These are phyloP conservation scores for Amorphotheca resinae DNA, from an alignment of 495 filamentous ascomycete genomes.

Conservation along the genomic window DNA sequence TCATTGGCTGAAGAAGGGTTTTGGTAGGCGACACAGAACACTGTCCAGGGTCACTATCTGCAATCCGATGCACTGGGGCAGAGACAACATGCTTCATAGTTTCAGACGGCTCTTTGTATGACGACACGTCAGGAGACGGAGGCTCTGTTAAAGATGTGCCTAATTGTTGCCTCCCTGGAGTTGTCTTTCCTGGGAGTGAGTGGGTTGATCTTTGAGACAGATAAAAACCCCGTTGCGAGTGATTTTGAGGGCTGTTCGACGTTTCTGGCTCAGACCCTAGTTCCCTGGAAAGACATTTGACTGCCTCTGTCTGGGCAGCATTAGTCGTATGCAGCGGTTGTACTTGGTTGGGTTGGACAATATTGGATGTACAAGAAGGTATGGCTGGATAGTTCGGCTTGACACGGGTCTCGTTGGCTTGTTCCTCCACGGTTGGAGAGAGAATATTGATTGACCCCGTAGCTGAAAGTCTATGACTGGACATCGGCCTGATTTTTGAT, in stretches of 20 bases:
- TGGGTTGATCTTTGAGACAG: neutral
- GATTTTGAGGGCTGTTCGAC: neutral
- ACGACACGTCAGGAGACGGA: neutral
- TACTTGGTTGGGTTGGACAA: neutral
- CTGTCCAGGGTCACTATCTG: conserved; percentile 2
- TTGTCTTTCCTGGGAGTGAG: neutral
- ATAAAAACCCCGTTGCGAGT: neutral
- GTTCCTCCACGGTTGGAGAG: conserved; percentile 26
- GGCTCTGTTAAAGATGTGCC: neutral
- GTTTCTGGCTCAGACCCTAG: neutral
- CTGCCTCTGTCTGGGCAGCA: neutral
- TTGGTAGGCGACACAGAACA: conserved; percentile 1
- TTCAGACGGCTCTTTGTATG: neutral
- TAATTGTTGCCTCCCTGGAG: neutral
- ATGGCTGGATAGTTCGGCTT: neutral
- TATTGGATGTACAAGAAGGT: too few species aligned
- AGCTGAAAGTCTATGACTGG: conserved; percentile 13
- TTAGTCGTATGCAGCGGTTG: neutral
- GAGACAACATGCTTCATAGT: neutral
- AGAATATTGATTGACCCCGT: conserved; percentile 18
- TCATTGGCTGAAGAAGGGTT: conserved; percentile 4
- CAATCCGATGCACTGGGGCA: neutral
- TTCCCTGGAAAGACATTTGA: neutral
- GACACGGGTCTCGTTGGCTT: neutral
- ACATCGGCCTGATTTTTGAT: conserved; percentile 16